Base-by-base conservation (phyloP, 345 rosid genomes). In the Streptanthus diversifolius region DNA sequence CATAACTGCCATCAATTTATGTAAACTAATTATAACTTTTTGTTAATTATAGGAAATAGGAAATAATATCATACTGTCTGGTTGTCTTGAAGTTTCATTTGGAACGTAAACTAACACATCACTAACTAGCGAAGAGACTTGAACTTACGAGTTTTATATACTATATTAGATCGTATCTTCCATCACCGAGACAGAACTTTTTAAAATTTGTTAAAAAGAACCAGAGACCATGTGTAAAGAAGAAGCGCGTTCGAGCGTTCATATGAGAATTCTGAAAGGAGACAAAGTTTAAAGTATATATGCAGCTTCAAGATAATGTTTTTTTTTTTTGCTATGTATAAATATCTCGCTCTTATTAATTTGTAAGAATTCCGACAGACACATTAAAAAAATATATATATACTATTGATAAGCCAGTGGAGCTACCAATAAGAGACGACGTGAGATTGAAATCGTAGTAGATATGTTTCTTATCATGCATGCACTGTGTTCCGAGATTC, bases 241-340 rank as follows among this genome's bases (percentile, higher is more conserved):
- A 64, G 44, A 73, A 64, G 32, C 71, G 71, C 77, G 65, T 73
- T 53, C 15, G 14, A 53, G 29, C 19, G 45, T 24, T 51, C n/a
- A 64, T 10, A 32, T 65, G 64, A 44, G 5, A 73, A 55, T 49
- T 47, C 5, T 14, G 27, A 57, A 48, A 63, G 27, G 52, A 39
- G 65, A 64, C 71, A 64, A 65, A 65, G 29, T 24, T n/a, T 15
- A 44, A 33, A 36, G 77, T 73, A 55, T 36, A 24, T 45, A 73
- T 55, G 51, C 66, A 73, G 57, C 66, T 57, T 47, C 18, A 18
- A 66, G 77, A 73, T 73, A 66, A 57, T 57, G 32, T 73, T 45
- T n/a, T 55, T 56, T 68, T 18, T 24, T 51, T 0, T 12, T 0
- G n/a, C n/a, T n/a, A n/a, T 48, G 14, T 44, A 44, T 15, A 64